Conservation (phyloP, 345 rosid species). For the Gossypium mustelinum region DNA sequence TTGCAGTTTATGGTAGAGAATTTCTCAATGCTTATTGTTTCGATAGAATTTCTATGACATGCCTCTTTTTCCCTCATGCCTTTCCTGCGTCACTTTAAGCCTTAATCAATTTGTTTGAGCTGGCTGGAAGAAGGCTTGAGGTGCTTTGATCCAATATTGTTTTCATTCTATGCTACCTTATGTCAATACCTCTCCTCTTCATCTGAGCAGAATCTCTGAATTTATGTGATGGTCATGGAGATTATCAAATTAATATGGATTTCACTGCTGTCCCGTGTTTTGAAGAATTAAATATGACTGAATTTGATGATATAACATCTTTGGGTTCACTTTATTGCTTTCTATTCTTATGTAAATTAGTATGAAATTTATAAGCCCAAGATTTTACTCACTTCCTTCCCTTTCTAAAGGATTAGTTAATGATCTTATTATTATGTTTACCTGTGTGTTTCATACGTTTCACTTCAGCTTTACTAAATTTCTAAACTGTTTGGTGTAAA, state of each 20-base stretch:
- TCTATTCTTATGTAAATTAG: not conserved
- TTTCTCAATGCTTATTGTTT: not conserved
- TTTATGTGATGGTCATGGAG: not conserved
- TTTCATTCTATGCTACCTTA: not conserved
- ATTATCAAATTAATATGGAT: not conserved
- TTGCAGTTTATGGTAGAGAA: not conserved
- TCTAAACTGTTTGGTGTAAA: not conserved
- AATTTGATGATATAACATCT: not conserved
- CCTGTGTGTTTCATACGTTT: not conserved
- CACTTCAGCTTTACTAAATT: not conserved
- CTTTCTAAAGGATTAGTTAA: not conserved
- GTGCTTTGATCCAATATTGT: not conserved
- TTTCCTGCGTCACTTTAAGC: not conserved
- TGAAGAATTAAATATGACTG: conserved; percentile 9
- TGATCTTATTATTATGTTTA: not conserved
- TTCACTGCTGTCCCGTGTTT: not conserved
- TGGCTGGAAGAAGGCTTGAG: conserved; percentile 3
- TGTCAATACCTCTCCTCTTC: not conserved
- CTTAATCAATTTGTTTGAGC: not conserved
- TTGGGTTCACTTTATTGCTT: not conserved
- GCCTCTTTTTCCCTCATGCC: not conserved
- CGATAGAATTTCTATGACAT: not conserved
- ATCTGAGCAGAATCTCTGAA: conserved; percentile 4
- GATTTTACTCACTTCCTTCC: not conserved
- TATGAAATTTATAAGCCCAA: not conserved